These are phyloP conservation scores for Kitagawia praeruptora DNA, from an alignment of 129 eudicot genomes.

Conservation along the genomic window DNA sequence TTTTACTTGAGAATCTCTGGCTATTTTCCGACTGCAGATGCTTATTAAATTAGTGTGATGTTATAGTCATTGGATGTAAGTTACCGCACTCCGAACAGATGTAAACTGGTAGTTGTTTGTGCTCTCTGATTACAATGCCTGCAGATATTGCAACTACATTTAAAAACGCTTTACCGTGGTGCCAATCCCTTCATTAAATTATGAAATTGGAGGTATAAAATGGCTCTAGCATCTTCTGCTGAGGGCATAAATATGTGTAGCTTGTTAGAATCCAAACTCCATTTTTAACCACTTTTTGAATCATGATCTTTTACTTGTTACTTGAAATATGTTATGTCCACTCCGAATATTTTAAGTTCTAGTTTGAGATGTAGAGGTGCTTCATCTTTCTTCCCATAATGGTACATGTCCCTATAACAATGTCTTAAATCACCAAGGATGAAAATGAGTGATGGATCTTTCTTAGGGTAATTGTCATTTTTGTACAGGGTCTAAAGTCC, in stretches of 20 bases:
- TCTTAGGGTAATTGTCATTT: neutral
- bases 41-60: neutral
- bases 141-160: neutral
- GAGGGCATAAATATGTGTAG: neutral
- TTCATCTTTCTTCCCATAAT: neutral
- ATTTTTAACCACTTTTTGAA: neutral
- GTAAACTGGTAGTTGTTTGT: neutral
- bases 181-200: neutral
- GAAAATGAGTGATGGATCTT: neutral
- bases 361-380: neutral
- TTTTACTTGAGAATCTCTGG: neutral
- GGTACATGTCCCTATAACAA: neutral
- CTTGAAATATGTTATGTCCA: neutral
- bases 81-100: neutral
- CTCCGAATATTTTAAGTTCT: neutral
- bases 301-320: neutral
- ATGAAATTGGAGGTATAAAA: no score
- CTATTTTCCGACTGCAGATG: neutral
- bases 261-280: neutral
- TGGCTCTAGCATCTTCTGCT: neutral
- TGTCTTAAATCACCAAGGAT: neutral
- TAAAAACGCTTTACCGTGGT: neutral
- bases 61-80: neutral
- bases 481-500: neutral
- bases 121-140: neutral